Evolutionary conservation across 2,329 filamentous ascomycete species (phyloP), one percentile per base, ranked within the genome.

Genomic region (Aspergillus tubingensis): DNA sequence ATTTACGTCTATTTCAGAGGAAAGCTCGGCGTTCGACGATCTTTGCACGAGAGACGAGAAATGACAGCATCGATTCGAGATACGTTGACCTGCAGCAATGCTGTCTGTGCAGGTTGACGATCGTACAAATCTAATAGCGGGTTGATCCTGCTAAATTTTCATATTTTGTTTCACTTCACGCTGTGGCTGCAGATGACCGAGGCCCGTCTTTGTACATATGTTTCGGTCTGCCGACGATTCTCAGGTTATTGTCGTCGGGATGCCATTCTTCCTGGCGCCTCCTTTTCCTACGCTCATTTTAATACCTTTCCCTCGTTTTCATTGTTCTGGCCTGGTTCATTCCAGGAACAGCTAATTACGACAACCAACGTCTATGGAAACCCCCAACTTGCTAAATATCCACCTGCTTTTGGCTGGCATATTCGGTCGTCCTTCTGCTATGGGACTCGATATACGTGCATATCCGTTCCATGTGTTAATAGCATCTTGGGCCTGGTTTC

Each of bases 11-110:
- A 58, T 47, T 62, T 59, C 65, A 54, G 62, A 62, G 62, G 59
- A 63, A 63, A 61, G 64, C 59, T 61, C 64, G 68, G 66, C 68
- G 69, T 72, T 69, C 59, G 63, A 68, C 60, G 60, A 66, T 70
- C 62, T 71, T 68, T 65, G 65, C 66, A 71, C 62, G 68, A 72
- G 70, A 66, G 60, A 72, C 62, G 70, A 72, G 70, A 67, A 66
- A 72, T 56, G 70, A 71, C 58, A 70, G 63, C 68, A 70, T 68
- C 61, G 63, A 63, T 68, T 65, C 62, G 53, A 64, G 48, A 63
- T 54, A 59, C 44, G 51, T 64, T 54, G 62, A 57, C 60, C 59
- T 62, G 53, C 47, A 58, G 52, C 57, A 55, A 60, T 55, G 55
- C 32, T 63, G 54, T 58, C 53, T 49, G 38, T 57, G 50, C 47